Conservation (phyloP, 2,329 filamentous ascomycete genomes). For the Trichoderma arundinaceum region DNA sequence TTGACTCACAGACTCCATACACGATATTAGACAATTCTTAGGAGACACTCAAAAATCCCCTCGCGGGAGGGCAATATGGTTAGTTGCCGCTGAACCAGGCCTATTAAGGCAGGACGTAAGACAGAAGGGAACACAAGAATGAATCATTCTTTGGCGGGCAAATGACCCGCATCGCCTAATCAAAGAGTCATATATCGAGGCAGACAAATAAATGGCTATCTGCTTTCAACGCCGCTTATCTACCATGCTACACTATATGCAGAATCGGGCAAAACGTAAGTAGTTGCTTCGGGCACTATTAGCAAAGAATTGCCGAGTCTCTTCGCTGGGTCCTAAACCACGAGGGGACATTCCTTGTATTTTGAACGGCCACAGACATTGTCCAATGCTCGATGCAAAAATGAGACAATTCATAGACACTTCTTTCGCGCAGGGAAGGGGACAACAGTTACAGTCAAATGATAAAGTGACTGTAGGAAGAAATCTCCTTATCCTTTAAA, state of each 20-base stretch:
- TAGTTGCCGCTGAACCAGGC: conserved; percentile 1
- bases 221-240: background rate
- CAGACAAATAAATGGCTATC: conserved; percentile 1
- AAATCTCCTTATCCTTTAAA: no score
- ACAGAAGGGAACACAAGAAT: conserved; percentile 7
- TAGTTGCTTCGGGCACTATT: background rate
- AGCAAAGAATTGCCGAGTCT: background rate
- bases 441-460: no score
- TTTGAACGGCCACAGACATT: no score
- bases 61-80: background rate
- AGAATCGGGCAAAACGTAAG: background rate
- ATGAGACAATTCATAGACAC: no score
- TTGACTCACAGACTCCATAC: conserved; percentile 25
- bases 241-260: no score
- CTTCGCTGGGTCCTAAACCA: background rate
- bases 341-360: no score
- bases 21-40: background rate
- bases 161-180: background rate
- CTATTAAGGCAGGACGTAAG: conserved; percentile 22
- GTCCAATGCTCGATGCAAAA: no score
- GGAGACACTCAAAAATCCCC: background rate
- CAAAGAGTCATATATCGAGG: conserved; percentile 6
- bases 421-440: no score
- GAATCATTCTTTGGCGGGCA: background rate
- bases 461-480: no score